Conservation (phyloP, 106 monocot species). For the Apostasia ramifera region DNA sequence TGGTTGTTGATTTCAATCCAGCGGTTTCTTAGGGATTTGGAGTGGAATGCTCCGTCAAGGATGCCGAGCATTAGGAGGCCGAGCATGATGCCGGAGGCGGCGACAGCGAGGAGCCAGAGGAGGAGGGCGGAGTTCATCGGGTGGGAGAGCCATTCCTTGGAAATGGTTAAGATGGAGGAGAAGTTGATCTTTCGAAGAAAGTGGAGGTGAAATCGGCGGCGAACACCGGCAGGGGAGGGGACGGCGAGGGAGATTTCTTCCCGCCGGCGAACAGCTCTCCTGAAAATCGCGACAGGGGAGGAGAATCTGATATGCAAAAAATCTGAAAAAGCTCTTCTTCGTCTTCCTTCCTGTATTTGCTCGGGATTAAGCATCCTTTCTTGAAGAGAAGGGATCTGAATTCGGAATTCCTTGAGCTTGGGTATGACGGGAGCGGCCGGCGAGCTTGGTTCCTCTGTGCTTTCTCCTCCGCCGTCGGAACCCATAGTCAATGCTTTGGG, state of each 20-base stretch:
- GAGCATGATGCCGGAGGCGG: conserved; percentile 36
- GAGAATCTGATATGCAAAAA: conserved; percentile 18
- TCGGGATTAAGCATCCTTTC: not conserved
- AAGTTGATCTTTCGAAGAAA: conserved; percentile 17
- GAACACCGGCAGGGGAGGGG: conserved; percentile 29
- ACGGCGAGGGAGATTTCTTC: conserved; percentile 27
- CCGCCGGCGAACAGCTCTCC: conserved; percentile 5
- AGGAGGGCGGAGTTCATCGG: conserved; percentile 59
- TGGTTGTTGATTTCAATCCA: conserved; percentile 43
- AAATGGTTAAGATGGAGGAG: conserved; percentile 11
- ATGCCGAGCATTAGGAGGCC: conserved; percentile 61
- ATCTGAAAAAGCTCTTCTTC: conserved; percentile 6
- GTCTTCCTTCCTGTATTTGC: not conserved
- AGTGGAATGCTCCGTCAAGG: conserved; percentile 28
- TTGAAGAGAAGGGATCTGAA: conserved; percentile 14
- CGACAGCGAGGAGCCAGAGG: conserved; percentile 41
- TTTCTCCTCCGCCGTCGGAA: conserved; percentile 1
- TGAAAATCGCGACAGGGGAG: conserved; percentile 21
- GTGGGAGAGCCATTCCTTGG: conserved; percentile 46
- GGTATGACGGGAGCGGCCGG: conserved; percentile 4
- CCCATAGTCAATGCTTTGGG: too few species aligned
- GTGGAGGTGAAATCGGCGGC: conserved; percentile 15
- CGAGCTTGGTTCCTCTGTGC: not conserved
- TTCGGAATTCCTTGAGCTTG: conserved; percentile 11
- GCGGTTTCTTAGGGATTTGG: conserved; percentile 7